phyloP scores from a whole-genome alignment of 176 grass and related monocot species.

The Olyra latifolia region DNA sequence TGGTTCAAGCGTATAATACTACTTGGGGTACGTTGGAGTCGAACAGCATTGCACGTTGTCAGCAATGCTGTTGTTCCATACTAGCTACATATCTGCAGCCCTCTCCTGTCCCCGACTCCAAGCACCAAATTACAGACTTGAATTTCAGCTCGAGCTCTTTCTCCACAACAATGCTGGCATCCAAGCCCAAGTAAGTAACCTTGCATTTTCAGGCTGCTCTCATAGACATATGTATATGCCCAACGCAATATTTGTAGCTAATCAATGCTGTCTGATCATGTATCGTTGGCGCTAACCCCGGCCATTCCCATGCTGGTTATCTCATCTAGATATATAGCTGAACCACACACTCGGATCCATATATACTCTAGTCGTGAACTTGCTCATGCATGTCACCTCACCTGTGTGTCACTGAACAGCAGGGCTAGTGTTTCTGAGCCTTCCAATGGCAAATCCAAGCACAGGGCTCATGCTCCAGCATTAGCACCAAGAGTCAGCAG shows the following conservation, averaged over 20 bases:
- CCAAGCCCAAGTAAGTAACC: conserved; percentile 60
- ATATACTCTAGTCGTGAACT: too few relatives aligned
- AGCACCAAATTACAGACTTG: background rate
- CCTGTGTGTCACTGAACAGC: background rate
- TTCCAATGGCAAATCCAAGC: background rate
- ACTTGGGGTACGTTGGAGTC: too few relatives aligned
- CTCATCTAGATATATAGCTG: too few relatives aligned
- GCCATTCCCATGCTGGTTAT: too few relatives aligned
- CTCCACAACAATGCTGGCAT: conserved; percentile 47
- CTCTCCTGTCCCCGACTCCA: background rate
- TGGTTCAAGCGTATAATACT: too few relatives aligned
- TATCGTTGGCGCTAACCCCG: too few relatives aligned
- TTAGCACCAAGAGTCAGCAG: conserved; percentile 50
- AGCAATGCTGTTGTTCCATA: too few relatives aligned
- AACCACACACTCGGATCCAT: too few relatives aligned
- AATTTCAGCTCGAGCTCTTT: background rate
- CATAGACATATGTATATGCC: background rate
- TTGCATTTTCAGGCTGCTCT: background rate
- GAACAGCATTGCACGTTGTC: too few relatives aligned
- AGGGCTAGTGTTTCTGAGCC: conserved; percentile 44
- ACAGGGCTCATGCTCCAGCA: conserved; percentile 34
- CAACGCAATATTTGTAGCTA: too few relatives aligned
- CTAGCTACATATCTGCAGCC: too few relatives aligned
- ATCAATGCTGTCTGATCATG: too few relatives aligned
- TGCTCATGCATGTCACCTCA: background rate